phyloP scores from a whole-genome alignment of 176 grass and related monocot genomes.

The Metroxylon sagu region DNA sequence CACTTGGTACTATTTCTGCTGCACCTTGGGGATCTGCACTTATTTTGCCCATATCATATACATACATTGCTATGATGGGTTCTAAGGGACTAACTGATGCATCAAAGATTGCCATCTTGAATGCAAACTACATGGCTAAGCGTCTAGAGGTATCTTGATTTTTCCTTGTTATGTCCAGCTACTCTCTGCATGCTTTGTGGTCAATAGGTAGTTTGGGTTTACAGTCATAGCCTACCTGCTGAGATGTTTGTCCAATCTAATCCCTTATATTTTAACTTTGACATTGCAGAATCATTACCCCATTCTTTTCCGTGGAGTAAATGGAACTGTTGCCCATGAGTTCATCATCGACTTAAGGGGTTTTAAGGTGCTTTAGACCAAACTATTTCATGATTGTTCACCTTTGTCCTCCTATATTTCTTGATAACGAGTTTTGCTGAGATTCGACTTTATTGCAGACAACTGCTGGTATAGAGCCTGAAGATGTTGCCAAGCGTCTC shows the following conservation, averaged over 20 bases:
- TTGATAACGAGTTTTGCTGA: no score
- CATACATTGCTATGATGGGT: slow-evolving; percentile 99
- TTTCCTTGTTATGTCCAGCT: neutral
- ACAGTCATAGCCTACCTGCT: no score
- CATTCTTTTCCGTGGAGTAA: slow-evolving; percentile 97
- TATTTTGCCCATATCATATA: slow-evolving; percentile 94
- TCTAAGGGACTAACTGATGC: slow-evolving; percentile 83
- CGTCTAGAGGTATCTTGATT: slow-evolving; percentile 72
- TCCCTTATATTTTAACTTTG: slow-evolving; percentile 4
- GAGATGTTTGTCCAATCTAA: no score
- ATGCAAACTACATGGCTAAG: slow-evolving; percentile 98
- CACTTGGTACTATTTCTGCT: slow-evolving; percentile 87
- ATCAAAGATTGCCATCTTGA: slow-evolving; percentile 95
- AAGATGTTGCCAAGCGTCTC: slow-evolving; percentile 94
- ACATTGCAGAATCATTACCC: slow-evolving; percentile 83
- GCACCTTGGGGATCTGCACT: slow-evolving; percentile 99
- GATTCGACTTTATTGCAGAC: slow-evolving; percentile 26
- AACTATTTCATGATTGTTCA: no score
- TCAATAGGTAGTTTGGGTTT: no score
- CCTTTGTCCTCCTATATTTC: no score
- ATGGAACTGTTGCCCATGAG: slow-evolving; percentile 92
- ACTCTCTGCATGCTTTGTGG: neutral
- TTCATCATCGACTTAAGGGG: slow-evolving; percentile 97
- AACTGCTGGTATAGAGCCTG: slow-evolving; percentile 87
- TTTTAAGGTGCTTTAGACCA: slow-evolving; percentile 60